phyloP scores from a whole-genome alignment of 1,284 basidiomycete genomes.

The Chalciporus sp. region DNA sequence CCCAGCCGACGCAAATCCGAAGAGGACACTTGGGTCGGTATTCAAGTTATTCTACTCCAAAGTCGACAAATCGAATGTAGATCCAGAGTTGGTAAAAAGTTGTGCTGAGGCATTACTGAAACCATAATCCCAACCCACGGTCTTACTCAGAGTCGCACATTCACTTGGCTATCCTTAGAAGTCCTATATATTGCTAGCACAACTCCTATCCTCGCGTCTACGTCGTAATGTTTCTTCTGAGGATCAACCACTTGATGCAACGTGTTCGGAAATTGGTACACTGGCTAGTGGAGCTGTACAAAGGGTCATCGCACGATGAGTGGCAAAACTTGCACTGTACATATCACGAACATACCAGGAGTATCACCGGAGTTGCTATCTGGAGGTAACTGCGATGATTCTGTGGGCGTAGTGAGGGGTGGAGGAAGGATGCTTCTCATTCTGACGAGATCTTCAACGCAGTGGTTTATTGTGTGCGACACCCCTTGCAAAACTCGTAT shows the following conservation, averaged over 20 bases:
- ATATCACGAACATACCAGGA: constrained; percentile 18
- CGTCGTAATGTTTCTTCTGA: constrained; percentile 5
- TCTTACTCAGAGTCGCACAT: constrained; percentile 1
- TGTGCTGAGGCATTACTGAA: constrained; percentile 47
- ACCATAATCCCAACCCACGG: constrained; percentile 3
- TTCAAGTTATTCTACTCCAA: constrained; percentile 64
- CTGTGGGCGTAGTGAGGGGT: constrained; percentile 10
- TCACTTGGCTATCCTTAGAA: constrained; percentile 6
- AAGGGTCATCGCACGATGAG: constrained; percentile 9
- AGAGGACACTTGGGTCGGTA: constrained; percentile 48
- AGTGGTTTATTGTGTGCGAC: constrained; percentile 65
- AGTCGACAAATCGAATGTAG: constrained; percentile 61
- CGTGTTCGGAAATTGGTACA: not conserved
- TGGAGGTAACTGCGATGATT: not conserved
- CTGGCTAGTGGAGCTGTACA: constrained; percentile 6
- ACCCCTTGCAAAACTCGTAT: constrained; percentile 76
- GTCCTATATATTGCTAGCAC: not conserved
- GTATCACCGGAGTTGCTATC: constrained; percentile 3
- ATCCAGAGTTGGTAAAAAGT: constrained; percentile 56
- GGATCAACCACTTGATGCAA: not conserved
- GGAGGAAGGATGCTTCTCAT: constrained; percentile 70
- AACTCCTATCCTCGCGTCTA: not conserved
- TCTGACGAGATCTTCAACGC: constrained; percentile 76
- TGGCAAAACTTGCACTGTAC: not conserved
- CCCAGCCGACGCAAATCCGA: constrained; percentile 33